Evolutionary conservation across 441 rosid genomes (phyloP).

Genomic region (Metrosideros polymorpha): DNA sequence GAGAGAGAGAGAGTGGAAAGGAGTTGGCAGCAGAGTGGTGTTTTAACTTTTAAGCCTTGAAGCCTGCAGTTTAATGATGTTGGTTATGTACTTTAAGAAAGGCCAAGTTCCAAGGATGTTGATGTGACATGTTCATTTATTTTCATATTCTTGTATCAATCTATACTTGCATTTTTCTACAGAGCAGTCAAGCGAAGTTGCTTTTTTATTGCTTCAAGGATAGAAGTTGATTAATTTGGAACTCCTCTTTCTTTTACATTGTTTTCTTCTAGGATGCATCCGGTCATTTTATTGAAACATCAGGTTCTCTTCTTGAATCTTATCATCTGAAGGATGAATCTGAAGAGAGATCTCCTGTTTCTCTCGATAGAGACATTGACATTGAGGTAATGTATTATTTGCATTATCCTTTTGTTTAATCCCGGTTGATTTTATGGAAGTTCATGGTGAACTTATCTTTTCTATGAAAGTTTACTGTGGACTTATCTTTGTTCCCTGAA

Average conservation of each 20-base stretch:
- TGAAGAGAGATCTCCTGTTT: slow-evolving; percentile 15
- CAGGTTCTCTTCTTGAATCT: slow-evolving; percentile 60
- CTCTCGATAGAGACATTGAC: slow-evolving; percentile 21
- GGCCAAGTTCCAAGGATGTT: neutral
- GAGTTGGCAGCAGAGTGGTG: neutral
- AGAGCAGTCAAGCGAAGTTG: neutral
- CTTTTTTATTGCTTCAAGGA: neutral
- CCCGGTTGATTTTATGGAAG: neutral
- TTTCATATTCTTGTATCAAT: neutral
- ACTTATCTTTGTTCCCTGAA: slow-evolving; percentile 12
- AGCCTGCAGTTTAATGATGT: neutral
- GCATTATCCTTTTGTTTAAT: neutral
- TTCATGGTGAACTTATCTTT: neutral
- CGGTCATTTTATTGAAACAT: slow-evolving; percentile 15
- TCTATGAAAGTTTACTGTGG: neutral
- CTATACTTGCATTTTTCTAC: neutral
- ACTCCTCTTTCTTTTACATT: neutral
- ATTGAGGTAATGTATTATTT: slow-evolving; percentile 28
- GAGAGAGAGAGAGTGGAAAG: neutral
- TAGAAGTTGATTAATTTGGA: neutral
- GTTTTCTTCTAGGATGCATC: slow-evolving; percentile 29
- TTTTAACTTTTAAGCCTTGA: neutral
- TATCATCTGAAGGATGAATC: slow-evolving; percentile 54
- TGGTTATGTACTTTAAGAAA: neutral
- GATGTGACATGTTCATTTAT: neutral